phyloP scores from a whole-genome alignment of 495 filamentous ascomycete species.

The Tuber calosporum region DNA sequence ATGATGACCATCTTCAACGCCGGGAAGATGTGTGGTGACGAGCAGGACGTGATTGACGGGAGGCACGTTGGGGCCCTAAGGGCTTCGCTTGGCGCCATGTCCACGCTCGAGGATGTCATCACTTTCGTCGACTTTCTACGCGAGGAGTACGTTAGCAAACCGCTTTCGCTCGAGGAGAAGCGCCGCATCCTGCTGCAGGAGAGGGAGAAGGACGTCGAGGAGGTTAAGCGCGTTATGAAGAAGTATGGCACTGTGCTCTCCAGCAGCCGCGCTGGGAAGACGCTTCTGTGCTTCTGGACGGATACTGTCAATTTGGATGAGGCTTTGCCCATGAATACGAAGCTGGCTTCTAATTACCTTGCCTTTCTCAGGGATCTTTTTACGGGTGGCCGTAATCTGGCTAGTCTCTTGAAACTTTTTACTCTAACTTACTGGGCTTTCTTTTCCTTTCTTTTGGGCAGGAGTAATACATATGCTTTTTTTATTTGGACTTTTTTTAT shows the following conservation, averaged over 20 bases:
- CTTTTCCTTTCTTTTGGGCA: not conserved
- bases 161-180: constrained; percentile 14
- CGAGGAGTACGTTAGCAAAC: constrained; percentile 59
- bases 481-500: not conserved
- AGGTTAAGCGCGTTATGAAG: constrained; percentile 25
- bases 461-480: not conserved
- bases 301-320: not conserved
- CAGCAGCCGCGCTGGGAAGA: constrained; percentile 1
- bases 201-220: not conserved
- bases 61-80: constrained; percentile 78
- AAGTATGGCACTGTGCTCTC: constrained; percentile 4
- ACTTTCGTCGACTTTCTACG: constrained; percentile 63
- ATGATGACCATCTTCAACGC: constrained; percentile 26
- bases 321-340: not conserved
- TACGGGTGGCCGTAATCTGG: constrained; percentile 22
- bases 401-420: constrained; percentile 34
- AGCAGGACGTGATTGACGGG: constrained; percentile 70
- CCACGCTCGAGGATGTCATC: constrained; percentile 63
- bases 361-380: not conserved
- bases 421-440: not conserved
- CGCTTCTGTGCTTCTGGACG: constrained; percentile 2
- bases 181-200: constrained; percentile 10
- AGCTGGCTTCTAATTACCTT: not conserved
- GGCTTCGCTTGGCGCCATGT: constrained; percentile 81
- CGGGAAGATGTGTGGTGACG: constrained; percentile 54